Conservation (phyloP, 2,329 filamentous ascomycete species). For the Aspergillus neoniger region DNA sequence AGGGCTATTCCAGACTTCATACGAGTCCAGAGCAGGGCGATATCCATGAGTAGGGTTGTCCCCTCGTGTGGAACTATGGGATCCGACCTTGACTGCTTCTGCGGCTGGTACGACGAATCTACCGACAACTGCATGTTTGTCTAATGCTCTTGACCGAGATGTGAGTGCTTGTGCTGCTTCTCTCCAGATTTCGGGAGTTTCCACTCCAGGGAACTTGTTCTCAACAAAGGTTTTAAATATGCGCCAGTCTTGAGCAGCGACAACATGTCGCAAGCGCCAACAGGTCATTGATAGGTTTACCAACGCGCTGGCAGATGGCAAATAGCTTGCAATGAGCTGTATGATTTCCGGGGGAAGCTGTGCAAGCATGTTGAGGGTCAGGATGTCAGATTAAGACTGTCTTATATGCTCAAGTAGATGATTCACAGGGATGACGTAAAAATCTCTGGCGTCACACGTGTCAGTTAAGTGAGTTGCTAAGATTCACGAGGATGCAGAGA, state of each 20-base stretch:
- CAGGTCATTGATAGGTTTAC: conserved; percentile 49
- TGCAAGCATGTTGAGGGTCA: conserved; percentile 29
- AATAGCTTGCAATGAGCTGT: conserved; percentile 42
- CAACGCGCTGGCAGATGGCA: conserved; percentile 51
- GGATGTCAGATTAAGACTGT: neutral
- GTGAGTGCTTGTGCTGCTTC: conserved; percentile 58
- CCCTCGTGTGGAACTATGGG: conserved; percentile 40
- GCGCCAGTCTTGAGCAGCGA: conserved; percentile 52
- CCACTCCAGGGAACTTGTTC: conserved; percentile 50
- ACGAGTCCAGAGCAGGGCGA: conserved; percentile 59
- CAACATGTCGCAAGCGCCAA: conserved; percentile 47
- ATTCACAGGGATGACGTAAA: conserved; percentile 2
- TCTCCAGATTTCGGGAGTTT: conserved; percentile 47
- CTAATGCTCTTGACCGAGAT: conserved; percentile 59
- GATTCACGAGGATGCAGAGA: neutral
- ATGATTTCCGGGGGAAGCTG: conserved; percentile 48
- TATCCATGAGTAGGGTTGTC: conserved; percentile 59
- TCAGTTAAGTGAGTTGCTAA: neutral
- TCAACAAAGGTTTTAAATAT: conserved; percentile 51
- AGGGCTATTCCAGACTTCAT: conserved; percentile 53
- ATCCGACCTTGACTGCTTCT: conserved; percentile 44
- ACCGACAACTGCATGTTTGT: conserved; percentile 58
- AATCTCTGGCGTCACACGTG: neutral
- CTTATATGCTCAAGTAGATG: neutral
- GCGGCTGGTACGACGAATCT: conserved; percentile 52